Conservation (phyloP, 305 asterid species). For the Ruellia speciosa region DNA sequence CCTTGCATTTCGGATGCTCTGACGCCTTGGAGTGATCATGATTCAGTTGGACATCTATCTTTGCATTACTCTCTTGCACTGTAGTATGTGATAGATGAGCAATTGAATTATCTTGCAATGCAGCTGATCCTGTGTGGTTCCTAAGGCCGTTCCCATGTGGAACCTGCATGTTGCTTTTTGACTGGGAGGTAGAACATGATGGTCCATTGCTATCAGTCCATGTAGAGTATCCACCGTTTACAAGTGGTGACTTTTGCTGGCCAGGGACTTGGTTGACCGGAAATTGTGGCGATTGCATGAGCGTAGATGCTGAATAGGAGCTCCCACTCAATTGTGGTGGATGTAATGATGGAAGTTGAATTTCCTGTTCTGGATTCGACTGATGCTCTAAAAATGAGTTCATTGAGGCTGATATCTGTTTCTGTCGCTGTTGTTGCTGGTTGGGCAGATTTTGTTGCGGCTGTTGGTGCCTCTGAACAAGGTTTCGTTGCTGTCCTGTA, state of each 20-base stretch:
- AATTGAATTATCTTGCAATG: conserved; percentile 36
- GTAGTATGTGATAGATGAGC: conserved; percentile 39
- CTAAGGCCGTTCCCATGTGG: conserved; percentile 48
- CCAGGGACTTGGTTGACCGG: conserved; percentile 49
- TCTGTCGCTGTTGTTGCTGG: conserved; percentile 37
- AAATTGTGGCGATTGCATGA: conserved; percentile 47
- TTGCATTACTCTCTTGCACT: conserved; percentile 45
- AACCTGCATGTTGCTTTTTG: conserved; percentile 53
- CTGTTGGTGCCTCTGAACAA: conserved; percentile 55
- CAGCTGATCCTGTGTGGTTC: conserved; percentile 46
- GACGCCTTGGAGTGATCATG: conserved; percentile 36
- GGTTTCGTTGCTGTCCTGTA: conserved; percentile 37
- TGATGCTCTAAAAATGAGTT: conserved; percentile 52
- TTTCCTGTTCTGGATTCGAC: conserved; percentile 41
- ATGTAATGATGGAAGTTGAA: conserved; percentile 35
- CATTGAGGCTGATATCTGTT: conserved; percentile 31
- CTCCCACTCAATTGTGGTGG: conserved; percentile 45
- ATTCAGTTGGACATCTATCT: conserved; percentile 41
- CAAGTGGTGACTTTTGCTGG: conserved; percentile 43
- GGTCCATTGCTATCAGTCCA: conserved; percentile 65
- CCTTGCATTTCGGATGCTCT: conserved; percentile 43
- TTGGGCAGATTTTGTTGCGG: conserved; percentile 50
- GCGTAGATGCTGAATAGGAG: conserved; percentile 40
- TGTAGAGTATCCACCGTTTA: conserved; percentile 38
- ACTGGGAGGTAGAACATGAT: conserved; percentile 64